These are phyloP conservation scores for Nicotiana tomentosiformis DNA, from an alignment of 257 asterid species.

Conservation along the genomic window DNA sequence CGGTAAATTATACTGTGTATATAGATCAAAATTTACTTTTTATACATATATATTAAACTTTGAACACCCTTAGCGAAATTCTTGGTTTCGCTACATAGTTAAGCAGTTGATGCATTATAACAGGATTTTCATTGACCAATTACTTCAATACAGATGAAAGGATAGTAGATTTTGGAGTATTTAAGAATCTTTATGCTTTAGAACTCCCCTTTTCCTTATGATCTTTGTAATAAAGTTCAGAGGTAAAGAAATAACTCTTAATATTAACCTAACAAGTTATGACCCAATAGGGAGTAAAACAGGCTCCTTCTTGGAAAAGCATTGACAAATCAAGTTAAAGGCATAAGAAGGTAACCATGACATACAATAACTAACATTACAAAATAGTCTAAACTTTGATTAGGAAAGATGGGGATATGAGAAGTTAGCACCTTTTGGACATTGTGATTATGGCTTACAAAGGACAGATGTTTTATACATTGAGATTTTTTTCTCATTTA, in stretches of 20 bases:
- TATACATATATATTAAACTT: too few relatives aligned
- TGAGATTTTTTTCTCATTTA: neutral
- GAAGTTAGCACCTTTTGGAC: neutral
- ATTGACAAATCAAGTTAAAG: neutral
- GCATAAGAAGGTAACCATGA: neutral
- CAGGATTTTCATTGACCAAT: neutral
- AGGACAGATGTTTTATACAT: neutral
- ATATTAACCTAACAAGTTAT: neutral
- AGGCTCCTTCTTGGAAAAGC: neutral
- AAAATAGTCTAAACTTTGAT: neutral
- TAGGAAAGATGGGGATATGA: neutral
- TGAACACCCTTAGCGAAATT: too few relatives aligned
- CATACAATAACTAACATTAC: neutral
- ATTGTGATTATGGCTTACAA: neutral
- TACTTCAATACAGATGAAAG: slow-evolving; percentile 12
- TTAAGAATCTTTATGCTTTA: neutral
- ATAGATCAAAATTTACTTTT: too few relatives aligned
- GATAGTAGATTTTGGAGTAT: slow-evolving; percentile 10
- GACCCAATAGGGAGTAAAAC: neutral
- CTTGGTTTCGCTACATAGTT: neutral
- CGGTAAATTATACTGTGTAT: too few relatives aligned
- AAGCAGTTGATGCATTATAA: neutral
- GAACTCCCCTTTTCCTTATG: neutral
- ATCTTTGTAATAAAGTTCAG: neutral
- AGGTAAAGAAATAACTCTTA: neutral